phyloP scores from a whole-genome alignment of 2,329 filamentous ascomycete genomes.

The Diaporthe longicolla region DNA sequence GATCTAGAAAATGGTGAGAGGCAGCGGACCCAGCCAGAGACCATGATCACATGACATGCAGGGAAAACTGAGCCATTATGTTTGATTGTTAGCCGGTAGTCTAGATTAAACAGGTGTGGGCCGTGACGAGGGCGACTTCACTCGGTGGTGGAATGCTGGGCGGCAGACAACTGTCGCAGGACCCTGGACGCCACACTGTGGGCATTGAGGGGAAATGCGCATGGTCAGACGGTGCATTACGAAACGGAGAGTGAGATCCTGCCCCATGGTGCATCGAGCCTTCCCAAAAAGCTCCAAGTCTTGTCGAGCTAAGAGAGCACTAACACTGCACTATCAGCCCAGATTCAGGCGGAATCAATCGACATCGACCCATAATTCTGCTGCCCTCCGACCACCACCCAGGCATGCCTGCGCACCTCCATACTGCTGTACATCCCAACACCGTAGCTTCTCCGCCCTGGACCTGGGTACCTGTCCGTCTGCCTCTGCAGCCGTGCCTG shows the following conservation, averaged over 20 bases:
- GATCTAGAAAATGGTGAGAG: too few relatives aligned
- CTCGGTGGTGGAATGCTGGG: slow-evolving; percentile 11
- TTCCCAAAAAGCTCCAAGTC: slow-evolving; percentile 23
- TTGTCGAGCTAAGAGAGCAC: slow-evolving; percentile 18
- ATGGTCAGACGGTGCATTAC: slow-evolving; percentile 20
- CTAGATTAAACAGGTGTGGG: slow-evolving; percentile 6
- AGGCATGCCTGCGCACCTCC: neutral
- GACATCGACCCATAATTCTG: slow-evolving; percentile 44
- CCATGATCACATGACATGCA: slow-evolving; percentile 2
- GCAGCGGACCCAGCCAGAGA: neutral
- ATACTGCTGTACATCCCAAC: neutral
- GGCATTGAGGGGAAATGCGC: neutral
- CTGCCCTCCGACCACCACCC: slow-evolving; percentile 12
- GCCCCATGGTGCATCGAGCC: slow-evolving; percentile 16
- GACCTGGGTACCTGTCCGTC: neutral
- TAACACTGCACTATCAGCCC: slow-evolving; percentile 45
- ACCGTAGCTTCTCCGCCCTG: neutral
- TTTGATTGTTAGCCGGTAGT: slow-evolving; percentile 1
- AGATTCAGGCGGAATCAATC: slow-evolving; percentile 45
- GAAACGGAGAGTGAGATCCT: slow-evolving; percentile 21
- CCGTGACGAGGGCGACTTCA: neutral
- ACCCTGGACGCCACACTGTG: slow-evolving; percentile 22
- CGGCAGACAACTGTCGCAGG: slow-evolving; percentile 12
- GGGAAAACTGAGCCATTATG: neutral
- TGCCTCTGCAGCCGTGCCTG: neutral